Base-by-base conservation (phyloP, 805 yeast species). In the Wickerhamia fluorescens region DNA sequence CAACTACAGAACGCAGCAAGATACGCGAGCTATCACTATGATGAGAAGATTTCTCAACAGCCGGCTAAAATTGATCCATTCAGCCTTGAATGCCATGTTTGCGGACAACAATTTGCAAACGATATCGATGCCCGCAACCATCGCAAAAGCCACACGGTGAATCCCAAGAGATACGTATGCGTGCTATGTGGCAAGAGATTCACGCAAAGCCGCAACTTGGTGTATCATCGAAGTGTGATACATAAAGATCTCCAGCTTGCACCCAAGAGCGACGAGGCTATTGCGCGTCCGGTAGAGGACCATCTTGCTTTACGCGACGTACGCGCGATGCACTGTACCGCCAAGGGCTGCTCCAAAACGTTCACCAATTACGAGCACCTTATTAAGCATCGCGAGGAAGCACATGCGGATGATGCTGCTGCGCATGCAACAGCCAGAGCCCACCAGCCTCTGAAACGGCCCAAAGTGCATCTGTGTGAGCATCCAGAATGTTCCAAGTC, bases 401-500 rank as follows among this genome's bases (percentile, higher is more conserved):
- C 24, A 29, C 40, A 36, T 25, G 25, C 16, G 15, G 29, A 18
- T 18, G 16, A 16, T 27, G 27, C 19, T 14, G 43, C 5, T 40
- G 42, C 13, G 27, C 27, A 10, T 39, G 45, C 28, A 17, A 28
- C 31, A 16, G 17, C 17, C 14, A 6, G 26, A 18, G 9, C 8
- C n/a, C 10, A n/a, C n/a, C n/a, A n/a, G n/a, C n/a, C n/a, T n/a
- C n/a, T n/a, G n/a, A n/a, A n/a, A 7, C 25, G 30, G 19, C 25
- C 33, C 28, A 29, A 25, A 21, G 15, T 19, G 11, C 33, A 29
- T 18, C 10, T 5, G 4, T 89, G 96, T 50, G 68, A 66, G 9
- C 69, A 62, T 34, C 68, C 62, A 5, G 78, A 71, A 2, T 89
- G 97, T 45, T 69, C 57, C 17, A 89, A 86, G 51, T 69, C 82